Evolutionary conservation across 495 filamentous ascomycete genomes (phyloP).

Genomic region (Gamarada debralockiae): DNA sequence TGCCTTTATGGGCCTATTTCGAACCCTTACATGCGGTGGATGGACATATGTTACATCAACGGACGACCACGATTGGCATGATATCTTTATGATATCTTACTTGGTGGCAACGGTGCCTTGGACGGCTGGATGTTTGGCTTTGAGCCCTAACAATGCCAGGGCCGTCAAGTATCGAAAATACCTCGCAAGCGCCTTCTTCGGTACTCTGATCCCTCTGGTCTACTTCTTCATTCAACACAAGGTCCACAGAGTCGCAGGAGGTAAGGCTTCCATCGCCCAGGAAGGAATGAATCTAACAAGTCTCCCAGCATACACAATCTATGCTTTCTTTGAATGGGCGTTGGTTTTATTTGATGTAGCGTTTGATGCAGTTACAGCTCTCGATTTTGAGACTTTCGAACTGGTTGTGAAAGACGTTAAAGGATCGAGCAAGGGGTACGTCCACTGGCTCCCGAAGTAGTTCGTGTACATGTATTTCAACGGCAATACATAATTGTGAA

Average conservation of each 20-base stretch:
- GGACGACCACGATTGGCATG: slow-evolving; percentile 97
- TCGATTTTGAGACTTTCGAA: slow-evolving; percentile 91
- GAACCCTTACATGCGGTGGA: slow-evolving; percentile 91
- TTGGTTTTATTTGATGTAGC: slow-evolving; percentile 92
- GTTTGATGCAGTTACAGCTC: slow-evolving; percentile 94
- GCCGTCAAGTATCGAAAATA: slow-evolving; percentile 89
- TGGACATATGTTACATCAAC: slow-evolving; percentile 99
- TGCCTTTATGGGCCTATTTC: slow-evolving; percentile 73
- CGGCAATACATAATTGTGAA: slow-evolving; percentile 27
- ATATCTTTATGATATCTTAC: slow-evolving; percentile 99
- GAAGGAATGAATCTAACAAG: slow-evolving; percentile 8
- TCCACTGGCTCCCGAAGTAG: slow-evolving; percentile 92
- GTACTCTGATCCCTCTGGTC: slow-evolving; percentile 81
- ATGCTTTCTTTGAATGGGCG: slow-evolving; percentile 97
- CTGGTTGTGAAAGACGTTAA: slow-evolving; percentile 84
- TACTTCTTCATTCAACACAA: slow-evolving; percentile 99
- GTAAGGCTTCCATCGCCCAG: slow-evolving; percentile 42
- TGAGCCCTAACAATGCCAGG: slow-evolving; percentile 80
- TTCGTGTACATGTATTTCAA: slow-evolving; percentile 29
- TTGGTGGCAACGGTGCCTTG: slow-evolving; percentile 91
- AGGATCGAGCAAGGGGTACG: slow-evolving; percentile 97
- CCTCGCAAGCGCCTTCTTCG: slow-evolving; percentile 81
- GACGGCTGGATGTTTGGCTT: slow-evolving; percentile 84
- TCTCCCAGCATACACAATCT: slow-evolving; percentile 85
- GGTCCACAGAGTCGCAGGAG: slow-evolving; percentile 89